These are phyloP conservation scores for Panellus pusillus DNA, from an alignment of 768 basidiomycete genomes.

Conservation along the genomic window DNA sequence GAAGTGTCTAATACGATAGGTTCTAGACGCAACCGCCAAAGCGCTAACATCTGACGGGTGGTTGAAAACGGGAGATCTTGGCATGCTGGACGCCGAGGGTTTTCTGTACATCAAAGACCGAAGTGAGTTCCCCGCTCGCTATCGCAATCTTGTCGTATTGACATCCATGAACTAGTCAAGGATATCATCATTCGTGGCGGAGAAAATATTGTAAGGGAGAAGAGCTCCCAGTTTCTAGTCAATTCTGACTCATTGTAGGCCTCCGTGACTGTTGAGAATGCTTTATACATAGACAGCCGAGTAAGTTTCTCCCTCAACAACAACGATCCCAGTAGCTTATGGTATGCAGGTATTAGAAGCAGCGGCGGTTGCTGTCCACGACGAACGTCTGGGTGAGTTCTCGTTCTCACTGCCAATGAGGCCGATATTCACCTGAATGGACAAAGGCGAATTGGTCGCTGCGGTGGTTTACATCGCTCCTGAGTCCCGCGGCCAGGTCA, in stretches of 20 bases:
- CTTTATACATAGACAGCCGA: constrained; percentile 50
- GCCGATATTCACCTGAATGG: neutral
- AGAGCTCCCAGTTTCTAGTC: too few relatives aligned
- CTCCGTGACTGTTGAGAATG: constrained; percentile 62
- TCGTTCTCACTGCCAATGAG: neutral
- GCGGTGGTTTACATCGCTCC: constrained; percentile 53
- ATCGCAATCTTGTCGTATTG: neutral
- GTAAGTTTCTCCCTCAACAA: neutral
- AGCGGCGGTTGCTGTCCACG: constrained; percentile 60
- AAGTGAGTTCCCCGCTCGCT: constrained; percentile 29
- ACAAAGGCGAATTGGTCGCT: constrained; percentile 45
- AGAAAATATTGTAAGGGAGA: constrained; percentile 55
- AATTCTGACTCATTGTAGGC: too few relatives aligned
- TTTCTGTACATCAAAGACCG: constrained; percentile 62
- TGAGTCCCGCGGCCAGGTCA: constrained; percentile 42
- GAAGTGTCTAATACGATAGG: neutral
- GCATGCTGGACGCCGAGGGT: constrained; percentile 53
- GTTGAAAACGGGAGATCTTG: constrained; percentile 56
- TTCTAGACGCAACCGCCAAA: constrained; percentile 44
- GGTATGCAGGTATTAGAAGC: constrained; percentile 50
- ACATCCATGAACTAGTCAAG: constrained; percentile 41
- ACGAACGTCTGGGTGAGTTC: constrained; percentile 58
- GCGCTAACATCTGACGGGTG: constrained; percentile 54
- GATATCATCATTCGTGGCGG: constrained; percentile 67
- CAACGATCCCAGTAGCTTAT: too few relatives aligned